Evolutionary conservation across 2,329 filamentous ascomycete species (phyloP), one percentile per base, ranked within the genome.

Genomic region (Sporothrix brasiliensis): DNA sequence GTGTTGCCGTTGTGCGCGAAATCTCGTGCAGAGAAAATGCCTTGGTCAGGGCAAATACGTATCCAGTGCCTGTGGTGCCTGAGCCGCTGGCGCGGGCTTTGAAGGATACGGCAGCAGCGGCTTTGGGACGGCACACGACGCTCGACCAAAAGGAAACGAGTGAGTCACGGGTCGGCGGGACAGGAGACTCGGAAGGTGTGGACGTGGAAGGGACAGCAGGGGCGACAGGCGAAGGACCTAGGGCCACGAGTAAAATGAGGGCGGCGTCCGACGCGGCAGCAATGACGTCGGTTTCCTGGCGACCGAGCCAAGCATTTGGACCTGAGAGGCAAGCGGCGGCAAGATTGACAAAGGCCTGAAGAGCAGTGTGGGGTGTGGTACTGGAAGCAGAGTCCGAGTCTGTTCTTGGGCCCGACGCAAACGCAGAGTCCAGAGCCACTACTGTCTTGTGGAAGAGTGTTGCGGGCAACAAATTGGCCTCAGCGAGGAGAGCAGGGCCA

Each of bases 31-130:
- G 72, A 1, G 83, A 81, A 70, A 86, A 84, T 0, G 85, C 82
- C 74, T 83, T 81, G 34, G 83, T 80, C 44, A 89, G 77, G 2
- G 85, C 85, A 67, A 83, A 83, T 71, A 88, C 85, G 75, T 85
- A 85, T 1, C 85, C 86, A 27, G 81, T 79, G 0, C 82, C 84
- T 39, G 82, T 81, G 3, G 71, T 68, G 16, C 78, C 79, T 1
- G 77, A 52, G 13, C 70, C 61, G 19, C 47, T 71, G 21, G 41
- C 47, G n/a, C 56, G 52, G 70, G 79, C 76, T 10, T 68, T 68
- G n/a, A 68, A 56, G 1, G 70, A 69, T 4, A 69, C 68, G 3
- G 67, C 67, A 0, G 70, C 70, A 2, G 70, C 70, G 3, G 63
- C 39, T 2, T 54, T 47, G 19, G 78, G 76, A 24, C 74, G 74